A percentile compares a stretch with the other conserved stretches of the same genome.
Conservation (phyloP, 306 rosid species). For the Castanea sativa region DNA sequence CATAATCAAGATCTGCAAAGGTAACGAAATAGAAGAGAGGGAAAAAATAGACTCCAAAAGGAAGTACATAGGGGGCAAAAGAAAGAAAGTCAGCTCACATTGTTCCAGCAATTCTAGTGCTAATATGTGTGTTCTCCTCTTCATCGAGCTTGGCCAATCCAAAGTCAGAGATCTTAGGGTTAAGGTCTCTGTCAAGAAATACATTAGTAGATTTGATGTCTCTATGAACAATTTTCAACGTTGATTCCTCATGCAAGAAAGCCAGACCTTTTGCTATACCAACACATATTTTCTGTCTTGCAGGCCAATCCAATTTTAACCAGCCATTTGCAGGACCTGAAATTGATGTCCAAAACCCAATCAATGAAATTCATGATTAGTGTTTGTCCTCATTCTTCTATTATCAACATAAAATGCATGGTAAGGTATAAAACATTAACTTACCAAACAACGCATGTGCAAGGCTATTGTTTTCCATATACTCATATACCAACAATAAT, state of each 20-base stretch:
- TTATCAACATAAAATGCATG: neutral
- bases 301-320: slow-evolving; percentile 53
- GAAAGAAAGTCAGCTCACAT: neutral
- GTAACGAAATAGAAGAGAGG: too few species aligned
- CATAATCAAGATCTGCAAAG: too few species aligned
- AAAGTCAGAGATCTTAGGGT: slow-evolving; percentile 80
- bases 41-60: too few species aligned
- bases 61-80: neutral
- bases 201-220: slow-evolving; percentile 83
- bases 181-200: slow-evolving; percentile 55
- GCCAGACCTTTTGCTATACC: slow-evolving; percentile 81
- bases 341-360: neutral
- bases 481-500: slow-evolving; percentile 11
- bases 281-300: slow-evolving; percentile 59
- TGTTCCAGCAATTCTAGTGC: slow-evolving; percentile 69
- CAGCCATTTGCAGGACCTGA: slow-evolving; percentile 32
- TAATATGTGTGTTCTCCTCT: slow-evolving; percentile 69
- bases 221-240: slow-evolving; percentile 68
- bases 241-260: slow-evolving; percentile 78
- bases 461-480: slow-evolving; percentile 23
- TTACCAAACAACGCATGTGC: slow-evolving; percentile 27
- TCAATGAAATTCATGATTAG: neutral
- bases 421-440: neutral
- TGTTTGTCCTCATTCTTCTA: neutral
- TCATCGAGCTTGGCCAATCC: slow-evolving; percentile 80